Base-by-base conservation (phyloP, 768 basidiomycete species). In the Boletus rubroflammeus region DNA sequence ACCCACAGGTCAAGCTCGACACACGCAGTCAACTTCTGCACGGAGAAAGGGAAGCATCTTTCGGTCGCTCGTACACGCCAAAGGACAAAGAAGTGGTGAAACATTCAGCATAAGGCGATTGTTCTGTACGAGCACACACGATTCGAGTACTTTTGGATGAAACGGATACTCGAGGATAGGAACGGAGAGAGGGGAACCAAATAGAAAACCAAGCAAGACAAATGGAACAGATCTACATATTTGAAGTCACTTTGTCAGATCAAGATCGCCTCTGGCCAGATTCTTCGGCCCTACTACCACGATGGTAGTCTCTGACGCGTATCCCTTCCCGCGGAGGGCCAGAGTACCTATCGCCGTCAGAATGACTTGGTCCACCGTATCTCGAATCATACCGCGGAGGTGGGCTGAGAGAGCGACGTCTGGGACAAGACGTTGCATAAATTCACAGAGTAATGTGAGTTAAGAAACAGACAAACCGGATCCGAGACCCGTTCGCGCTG, bases 361-460 rank as follows among this genome's bases (percentile, higher is more conserved):
- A 54, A 52, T 55, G 47, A 51, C 41, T 67, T 45, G 78, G 65
- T 62, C 84, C 83, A 38, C 73, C 67, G 47, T 86, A 83, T 69
- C 85, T 86, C 47, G 73, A 69, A 23, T 69, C 63, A 46, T 81
- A 73, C 40, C 82, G 76, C 53, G 79, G 72, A 56, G 80, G 78
- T 55, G 81, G 81, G 62, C 88, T 90, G 62, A 82, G 78, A 32
- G 89, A 91, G 49, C 88, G 85, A 61, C 88, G 85, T 53, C 86
- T 87, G 55, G 28, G 23, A 49, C 19, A 48, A 38, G 19, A 25
- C 42, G 25, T 50, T 35, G 10, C 4, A 42, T 55, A 23, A 56
- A 19, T 15, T n/a, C 5, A 23, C 2, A 21, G 0, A 17, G 3
- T 13, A 5, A 25, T 2, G n/a, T 41, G 21, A 55, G 50, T 38